Evolutionary conservation across 768 basidiomycete genomes (phyloP).

Genomic region (Thelephora aurantiotincta): DNA sequence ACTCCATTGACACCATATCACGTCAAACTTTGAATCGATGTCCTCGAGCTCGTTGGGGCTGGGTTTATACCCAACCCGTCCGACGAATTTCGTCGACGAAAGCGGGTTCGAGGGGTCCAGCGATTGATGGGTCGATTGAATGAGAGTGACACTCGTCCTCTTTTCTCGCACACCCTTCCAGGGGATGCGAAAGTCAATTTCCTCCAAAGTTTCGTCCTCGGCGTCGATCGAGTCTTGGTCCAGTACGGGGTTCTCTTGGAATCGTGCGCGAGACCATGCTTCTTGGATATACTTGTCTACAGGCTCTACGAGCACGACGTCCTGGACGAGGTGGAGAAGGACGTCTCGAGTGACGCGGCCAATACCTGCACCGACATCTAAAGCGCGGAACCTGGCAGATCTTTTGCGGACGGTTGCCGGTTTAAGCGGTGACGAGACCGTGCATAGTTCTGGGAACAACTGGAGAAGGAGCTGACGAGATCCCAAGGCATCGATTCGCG

Average conservation of each 20-base stretch:
- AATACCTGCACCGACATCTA: conserved; percentile 92
- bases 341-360: conserved; percentile 85
- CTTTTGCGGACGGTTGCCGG: conserved; percentile 11
- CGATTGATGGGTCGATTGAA: conserved; percentile 67
- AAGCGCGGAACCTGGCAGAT: conserved; percentile 46
- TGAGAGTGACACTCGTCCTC: conserved; percentile 62
- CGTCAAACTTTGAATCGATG: conserved; percentile 58
- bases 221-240: conserved; percentile 2
- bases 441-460: conserved; percentile 67
- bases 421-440: conserved; percentile 54
- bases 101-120: conserved; percentile 53
- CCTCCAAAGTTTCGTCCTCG: conserved; percentile 3
- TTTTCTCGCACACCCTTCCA: conserved; percentile 61
- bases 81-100: conserved; percentile 33
- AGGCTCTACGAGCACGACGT: conserved; percentile 86
- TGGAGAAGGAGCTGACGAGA: conserved; percentile 80
- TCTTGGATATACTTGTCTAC: conserved; percentile 64
- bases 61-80: conserved; percentile 52
- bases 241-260: background rate
- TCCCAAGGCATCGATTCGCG: conserved; percentile 79
- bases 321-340: conserved; percentile 75
- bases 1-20: conserved; percentile 98
- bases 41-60: conserved; percentile 29
- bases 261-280: conserved; percentile 31
- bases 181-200: conserved; percentile 12